These are phyloP conservation scores for Tilletia horrida DNA, from an alignment of 1,284 basidiomycete species.

Conservation along the genomic window DNA sequence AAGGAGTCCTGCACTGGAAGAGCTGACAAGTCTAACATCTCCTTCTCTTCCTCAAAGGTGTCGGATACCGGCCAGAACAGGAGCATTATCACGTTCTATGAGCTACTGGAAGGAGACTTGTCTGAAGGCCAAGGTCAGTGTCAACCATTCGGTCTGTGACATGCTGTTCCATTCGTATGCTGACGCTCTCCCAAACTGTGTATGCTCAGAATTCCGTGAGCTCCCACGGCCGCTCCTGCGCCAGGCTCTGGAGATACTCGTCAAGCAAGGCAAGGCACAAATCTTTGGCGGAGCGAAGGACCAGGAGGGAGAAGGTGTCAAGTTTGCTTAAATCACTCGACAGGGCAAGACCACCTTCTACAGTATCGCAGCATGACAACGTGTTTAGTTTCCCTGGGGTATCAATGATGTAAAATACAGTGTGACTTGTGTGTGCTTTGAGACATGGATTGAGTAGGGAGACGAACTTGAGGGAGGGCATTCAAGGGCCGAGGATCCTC, in stretches of 20 bases:
- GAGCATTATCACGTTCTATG: constrained; percentile 62
- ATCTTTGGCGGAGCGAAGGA: constrained; percentile 57
- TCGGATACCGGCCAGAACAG: constrained; percentile 59
- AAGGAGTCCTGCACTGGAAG: too few species aligned
- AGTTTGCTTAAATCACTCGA: constrained; percentile 51
- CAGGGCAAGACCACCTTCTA: not conserved
- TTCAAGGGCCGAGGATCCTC: not conserved
- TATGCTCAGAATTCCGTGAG: constrained; percentile 57
- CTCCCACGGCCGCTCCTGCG: constrained; percentile 57
- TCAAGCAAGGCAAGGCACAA: constrained; percentile 60
- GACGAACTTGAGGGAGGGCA: not conserved
- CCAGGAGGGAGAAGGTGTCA: constrained; percentile 58
- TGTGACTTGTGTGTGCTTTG: not conserved
- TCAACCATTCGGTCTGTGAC: not conserved
- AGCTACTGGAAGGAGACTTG: constrained; percentile 60
- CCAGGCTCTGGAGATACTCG: constrained; percentile 58
- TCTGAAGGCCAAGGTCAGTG: constrained; percentile 26
- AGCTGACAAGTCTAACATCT: not conserved
- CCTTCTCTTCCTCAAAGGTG: constrained; percentile 44
- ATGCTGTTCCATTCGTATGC: not conserved
- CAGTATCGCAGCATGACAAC: not conserved
- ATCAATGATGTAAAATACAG: constrained; percentile 8
- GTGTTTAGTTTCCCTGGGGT: not conserved
- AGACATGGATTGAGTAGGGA: not conserved
- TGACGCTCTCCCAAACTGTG: not conserved